Conservation (phyloP, 177 flowering plant species). For the Vitis hybrid region DNA sequence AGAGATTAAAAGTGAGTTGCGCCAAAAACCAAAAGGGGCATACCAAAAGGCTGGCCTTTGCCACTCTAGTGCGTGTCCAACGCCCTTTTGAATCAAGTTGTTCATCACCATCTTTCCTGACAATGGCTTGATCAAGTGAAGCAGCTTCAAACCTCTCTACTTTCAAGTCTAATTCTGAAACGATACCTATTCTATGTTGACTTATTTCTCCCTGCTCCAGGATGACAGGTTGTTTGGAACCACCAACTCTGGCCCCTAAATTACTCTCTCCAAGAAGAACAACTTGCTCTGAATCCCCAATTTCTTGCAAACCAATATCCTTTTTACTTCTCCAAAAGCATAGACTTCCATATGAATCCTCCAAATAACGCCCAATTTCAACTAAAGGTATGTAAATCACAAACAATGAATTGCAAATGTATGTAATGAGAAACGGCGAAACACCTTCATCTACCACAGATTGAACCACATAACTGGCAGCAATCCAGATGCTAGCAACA, state of each 20-base stretch:
- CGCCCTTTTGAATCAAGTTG: constrained; percentile 79
- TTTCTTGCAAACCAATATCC: constrained; percentile 18
- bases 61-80: constrained; percentile 80
- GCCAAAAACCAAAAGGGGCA: constrained; percentile 97
- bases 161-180: constrained; percentile 4
- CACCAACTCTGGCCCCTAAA: constrained; percentile 14
- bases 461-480: constrained; percentile 90
- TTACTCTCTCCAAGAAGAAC: constrained; percentile 54
- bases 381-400: constrained; percentile 71
- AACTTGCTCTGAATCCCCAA: constrained; percentile 53
- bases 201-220: constrained; percentile 17
- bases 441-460: constrained; percentile 89
- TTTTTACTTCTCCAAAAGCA: constrained; percentile 41
- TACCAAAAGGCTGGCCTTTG: constrained; percentile 76
- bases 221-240: constrained; percentile 15
- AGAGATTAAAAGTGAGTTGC: constrained; percentile 85
- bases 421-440: constrained; percentile 92
- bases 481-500: constrained; percentile 88
- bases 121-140: constrained; percentile 10
- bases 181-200: constrained; percentile 15
- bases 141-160: constrained; percentile 19
- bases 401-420: constrained; percentile 92
- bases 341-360: constrained; percentile 54
- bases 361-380: constrained; percentile 74
- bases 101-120: constrained; percentile 17